Evolutionary conservation across 2,329 filamentous ascomycete genomes (phyloP).

Genomic region (Fusarium pilosicola): DNA sequence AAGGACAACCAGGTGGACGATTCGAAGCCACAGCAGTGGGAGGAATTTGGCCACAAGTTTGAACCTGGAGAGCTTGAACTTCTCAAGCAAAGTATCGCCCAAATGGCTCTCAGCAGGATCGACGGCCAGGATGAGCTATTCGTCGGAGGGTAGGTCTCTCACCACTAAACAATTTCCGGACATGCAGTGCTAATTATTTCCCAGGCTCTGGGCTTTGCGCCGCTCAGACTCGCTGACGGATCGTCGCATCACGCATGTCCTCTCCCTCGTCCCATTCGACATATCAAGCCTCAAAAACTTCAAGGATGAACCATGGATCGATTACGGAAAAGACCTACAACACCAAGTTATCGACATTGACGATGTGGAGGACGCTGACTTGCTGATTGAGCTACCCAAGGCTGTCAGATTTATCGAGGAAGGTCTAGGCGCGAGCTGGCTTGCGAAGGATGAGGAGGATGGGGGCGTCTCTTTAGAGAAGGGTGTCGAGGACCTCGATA

Average conservation of each 20-base stretch:
- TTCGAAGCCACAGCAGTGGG: slow-evolving; percentile 33
- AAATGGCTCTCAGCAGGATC: slow-evolving; percentile 56
- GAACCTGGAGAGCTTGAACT: slow-evolving; percentile 36
- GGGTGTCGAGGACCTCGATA: slow-evolving; percentile 23
- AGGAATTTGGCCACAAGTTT: slow-evolving; percentile 41
- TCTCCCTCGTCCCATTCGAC: slow-evolving; percentile 78
- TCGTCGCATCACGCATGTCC: slow-evolving; percentile 85
- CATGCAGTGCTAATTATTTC: slow-evolving; percentile 15
- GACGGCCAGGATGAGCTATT: slow-evolving; percentile 55
- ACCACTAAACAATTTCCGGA: neutral
- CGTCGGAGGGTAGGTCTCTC: slow-evolving; percentile 51
- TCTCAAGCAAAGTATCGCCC: slow-evolving; percentile 47
- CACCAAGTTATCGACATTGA: slow-evolving; percentile 87
- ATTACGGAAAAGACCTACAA: slow-evolving; percentile 67
- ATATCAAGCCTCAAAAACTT: slow-evolving; percentile 53
- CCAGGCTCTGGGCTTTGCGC: slow-evolving; percentile 79
- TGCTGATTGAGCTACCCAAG: slow-evolving; percentile 81
- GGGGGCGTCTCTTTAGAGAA: slow-evolving; percentile 37
- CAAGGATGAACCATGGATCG: slow-evolving; percentile 60
- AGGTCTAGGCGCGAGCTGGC: slow-evolving; percentile 61
- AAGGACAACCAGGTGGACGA: slow-evolving; percentile 4
- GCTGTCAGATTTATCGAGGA: slow-evolving; percentile 86
- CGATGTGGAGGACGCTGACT: slow-evolving; percentile 88
- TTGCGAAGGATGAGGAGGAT: slow-evolving; percentile 21
- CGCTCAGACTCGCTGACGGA: slow-evolving; percentile 75